phyloP scores from a whole-genome alignment of 2,329 filamentous ascomycete species.

The Capronia epimyces region DNA sequence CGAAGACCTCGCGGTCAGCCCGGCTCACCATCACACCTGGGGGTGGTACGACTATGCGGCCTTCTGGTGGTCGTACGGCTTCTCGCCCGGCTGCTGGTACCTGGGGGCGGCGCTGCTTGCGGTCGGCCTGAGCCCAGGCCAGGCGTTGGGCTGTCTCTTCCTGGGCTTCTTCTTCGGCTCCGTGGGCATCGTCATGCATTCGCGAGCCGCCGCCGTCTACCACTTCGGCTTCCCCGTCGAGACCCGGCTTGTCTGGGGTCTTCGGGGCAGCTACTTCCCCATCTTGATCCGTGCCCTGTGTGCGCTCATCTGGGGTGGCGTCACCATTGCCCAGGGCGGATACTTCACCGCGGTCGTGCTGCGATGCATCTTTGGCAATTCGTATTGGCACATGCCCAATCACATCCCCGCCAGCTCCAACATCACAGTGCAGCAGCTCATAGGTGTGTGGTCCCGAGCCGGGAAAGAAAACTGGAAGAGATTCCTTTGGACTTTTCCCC shows the following conservation, averaged over 20 bases:
- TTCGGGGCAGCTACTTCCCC: conserved; percentile 42
- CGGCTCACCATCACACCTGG: conserved; percentile 9
- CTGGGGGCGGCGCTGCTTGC: conserved; percentile 12
- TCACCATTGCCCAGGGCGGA: conserved; percentile 14
- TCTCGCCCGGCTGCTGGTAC: conserved; percentile 13
- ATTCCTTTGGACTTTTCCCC: too few species aligned
- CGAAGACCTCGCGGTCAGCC: conserved; percentile 19
- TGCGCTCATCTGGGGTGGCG: conserved; percentile 3
- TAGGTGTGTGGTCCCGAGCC: conserved; percentile 9
- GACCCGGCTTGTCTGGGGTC: conserved; percentile 38
- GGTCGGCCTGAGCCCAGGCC: conserved; percentile 12
- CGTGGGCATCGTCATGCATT: conserved; percentile 15
- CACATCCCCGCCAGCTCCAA: conserved; percentile 32
- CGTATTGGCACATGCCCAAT: conserved; percentile 34
- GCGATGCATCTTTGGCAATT: conserved; percentile 34
- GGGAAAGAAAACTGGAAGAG: too few species aligned
- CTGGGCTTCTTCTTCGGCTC: conserved; percentile 36
- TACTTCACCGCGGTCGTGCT: conserved; percentile 29
- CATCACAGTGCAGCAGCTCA: conserved; percentile 36
- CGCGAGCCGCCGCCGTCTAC: conserved; percentile 34
- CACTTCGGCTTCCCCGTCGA: conserved; percentile 42
- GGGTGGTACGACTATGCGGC: conserved; percentile 19
- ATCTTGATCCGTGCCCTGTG: conserved; percentile 36
- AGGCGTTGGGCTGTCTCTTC: conserved; percentile 32
- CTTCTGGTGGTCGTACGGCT: conserved; percentile 19